phyloP scores from a whole-genome alignment of 768 basidiomycete genomes.

The Psilocybe azurescens region DNA sequence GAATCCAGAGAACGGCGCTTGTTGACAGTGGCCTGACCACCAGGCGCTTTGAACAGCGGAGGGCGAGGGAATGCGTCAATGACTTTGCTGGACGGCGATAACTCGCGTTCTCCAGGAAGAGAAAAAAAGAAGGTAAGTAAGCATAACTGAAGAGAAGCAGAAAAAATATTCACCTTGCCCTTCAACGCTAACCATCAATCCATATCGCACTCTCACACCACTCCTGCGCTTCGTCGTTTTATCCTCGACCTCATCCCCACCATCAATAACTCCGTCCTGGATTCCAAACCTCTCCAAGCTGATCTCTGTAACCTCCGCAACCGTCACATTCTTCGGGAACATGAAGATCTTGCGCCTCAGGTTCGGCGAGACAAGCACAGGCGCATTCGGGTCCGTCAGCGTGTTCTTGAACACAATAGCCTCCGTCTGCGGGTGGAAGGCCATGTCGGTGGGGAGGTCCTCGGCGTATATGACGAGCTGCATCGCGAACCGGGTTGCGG shows the following conservation, averaged over 20 bases:
- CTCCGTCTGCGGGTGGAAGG: conserved; percentile 91
- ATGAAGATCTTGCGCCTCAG: conserved; percentile 84
- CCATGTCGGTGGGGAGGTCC: conserved; percentile 94
- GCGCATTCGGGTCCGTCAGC: conserved; percentile 56
- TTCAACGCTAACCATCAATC: conserved; percentile 66
- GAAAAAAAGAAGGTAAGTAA: conserved; percentile 1
- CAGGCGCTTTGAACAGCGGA: conserved; percentile 69
- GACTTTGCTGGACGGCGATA: conserved; percentile 81
- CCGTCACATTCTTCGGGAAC: conserved; percentile 94
- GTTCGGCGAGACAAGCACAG: conserved; percentile 60
- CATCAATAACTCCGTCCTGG: conserved; percentile 95
- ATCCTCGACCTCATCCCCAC: conserved; percentile 97
- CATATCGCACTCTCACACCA: conserved; percentile 79
- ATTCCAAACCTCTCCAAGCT: conserved; percentile 95
- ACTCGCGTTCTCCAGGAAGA: conserved; percentile 65
- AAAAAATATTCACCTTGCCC: conserved; percentile 10
- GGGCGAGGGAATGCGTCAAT: conserved; percentile 82
- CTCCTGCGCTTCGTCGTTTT: conserved; percentile 85
- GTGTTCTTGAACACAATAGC: conserved; percentile 90
- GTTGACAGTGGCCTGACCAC: conserved; percentile 61
- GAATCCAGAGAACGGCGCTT: conserved; percentile 92
- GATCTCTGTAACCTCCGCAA: conserved; percentile 94
- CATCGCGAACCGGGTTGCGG: conserved; percentile 83
- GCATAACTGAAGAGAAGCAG: conserved; percentile 5
- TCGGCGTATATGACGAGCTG: conserved; percentile 87